phyloP scores from a whole-genome alignment of 208 protist genomes.

The Leishmania lainsoni region DNA sequence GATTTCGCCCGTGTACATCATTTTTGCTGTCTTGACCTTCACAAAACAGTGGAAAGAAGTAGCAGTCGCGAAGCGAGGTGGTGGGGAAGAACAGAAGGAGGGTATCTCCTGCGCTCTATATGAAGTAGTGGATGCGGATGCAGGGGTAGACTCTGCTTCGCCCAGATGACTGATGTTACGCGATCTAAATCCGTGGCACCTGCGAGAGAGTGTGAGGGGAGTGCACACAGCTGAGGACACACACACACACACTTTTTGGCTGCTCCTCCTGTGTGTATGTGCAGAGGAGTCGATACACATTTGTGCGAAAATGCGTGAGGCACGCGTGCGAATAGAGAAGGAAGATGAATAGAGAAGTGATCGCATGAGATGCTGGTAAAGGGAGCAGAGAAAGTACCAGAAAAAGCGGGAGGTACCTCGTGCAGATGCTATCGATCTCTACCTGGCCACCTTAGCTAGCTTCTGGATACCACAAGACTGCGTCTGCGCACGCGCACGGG shows the following conservation, averaged over 20 bases:
- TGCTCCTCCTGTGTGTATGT: neutral
- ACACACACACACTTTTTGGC: neutral
- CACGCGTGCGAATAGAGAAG: neutral
- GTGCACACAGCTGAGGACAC: neutral
- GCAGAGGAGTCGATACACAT: neutral
- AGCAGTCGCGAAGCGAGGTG: conserved; percentile 13
- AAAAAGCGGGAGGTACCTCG: neutral
- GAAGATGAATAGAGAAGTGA: neutral
- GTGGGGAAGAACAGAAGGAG: neutral
- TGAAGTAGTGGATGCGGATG: neutral
- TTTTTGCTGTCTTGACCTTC: conserved; percentile 36
- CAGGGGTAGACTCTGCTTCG: neutral
- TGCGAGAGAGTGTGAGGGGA: neutral
- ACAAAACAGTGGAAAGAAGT: neutral
- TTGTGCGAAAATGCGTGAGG: neutral
- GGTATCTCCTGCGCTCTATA: neutral
- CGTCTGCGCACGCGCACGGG: neutral
- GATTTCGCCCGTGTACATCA: conserved; percentile 97
- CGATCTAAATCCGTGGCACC: neutral
- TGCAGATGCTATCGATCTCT: neutral
- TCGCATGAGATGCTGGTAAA: neutral
- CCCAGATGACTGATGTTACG: neutral
- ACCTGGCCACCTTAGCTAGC: neutral
- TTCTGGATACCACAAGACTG: neutral
- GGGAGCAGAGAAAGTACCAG: neutral